A percentile compares a stretch with the other conserved stretches of the same genome.
Conservation (phyloP, 1,139 yeast genomes). For the Geotrichum phurueaensis region DNA sequence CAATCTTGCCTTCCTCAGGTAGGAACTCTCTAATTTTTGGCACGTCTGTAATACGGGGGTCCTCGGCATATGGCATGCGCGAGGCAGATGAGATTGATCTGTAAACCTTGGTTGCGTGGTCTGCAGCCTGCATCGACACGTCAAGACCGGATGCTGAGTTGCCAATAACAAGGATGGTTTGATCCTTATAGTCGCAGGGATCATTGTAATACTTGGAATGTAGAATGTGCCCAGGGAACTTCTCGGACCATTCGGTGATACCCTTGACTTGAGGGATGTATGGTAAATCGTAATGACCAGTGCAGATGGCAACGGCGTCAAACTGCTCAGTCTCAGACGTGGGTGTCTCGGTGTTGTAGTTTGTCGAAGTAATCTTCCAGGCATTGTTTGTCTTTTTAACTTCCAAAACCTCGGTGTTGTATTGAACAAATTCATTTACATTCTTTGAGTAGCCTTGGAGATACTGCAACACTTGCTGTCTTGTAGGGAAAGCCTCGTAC, state of each 20-base stretch:
- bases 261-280: conserved; percentile 52
- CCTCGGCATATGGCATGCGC: conserved; percentile 29
- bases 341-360: conserved; percentile 9
- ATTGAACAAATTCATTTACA: conserved; percentile 35
- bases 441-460: conserved; percentile 42
- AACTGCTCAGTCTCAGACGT: conserved; percentile 30
- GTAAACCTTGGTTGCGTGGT: conserved; percentile 40
- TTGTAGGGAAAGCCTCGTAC: conserved; percentile 46
- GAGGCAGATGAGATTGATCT: conserved; percentile 39
- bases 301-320: conserved; percentile 54
- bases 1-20: not conserved
- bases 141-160: conserved; percentile 61
- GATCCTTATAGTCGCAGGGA: conserved; percentile 39
- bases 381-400: conserved; percentile 32
- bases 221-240: conserved; percentile 44
- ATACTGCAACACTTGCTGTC: conserved; percentile 46
- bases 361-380: conserved; percentile 42
- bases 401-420: conserved; percentile 39
- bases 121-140: conserved; percentile 47
- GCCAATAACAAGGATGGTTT: conserved; percentile 52
- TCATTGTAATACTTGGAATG: conserved; percentile 59
- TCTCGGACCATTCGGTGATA: conserved; percentile 43
- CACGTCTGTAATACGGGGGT: conserved; percentile 36
- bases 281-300: conserved; percentile 56
- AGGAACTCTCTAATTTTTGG: conserved; percentile 38